Evolutionary conservation across 1,284 basidiomycete genomes (phyloP), one percentile per base, ranked within the genome.

Genomic region (Microbotryum intermedium): DNA sequence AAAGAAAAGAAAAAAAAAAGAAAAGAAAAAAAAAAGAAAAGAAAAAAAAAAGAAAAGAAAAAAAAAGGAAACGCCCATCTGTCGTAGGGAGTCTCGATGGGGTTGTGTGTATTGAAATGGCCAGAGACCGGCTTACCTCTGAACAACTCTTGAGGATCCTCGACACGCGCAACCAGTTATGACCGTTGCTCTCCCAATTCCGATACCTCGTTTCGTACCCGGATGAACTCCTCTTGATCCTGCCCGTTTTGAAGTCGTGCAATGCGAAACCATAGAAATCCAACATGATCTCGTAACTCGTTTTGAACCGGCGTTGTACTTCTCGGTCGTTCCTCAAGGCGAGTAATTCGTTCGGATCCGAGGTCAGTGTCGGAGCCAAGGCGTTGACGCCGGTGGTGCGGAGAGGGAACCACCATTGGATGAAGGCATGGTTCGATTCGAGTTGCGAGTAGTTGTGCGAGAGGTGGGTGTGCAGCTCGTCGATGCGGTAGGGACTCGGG

Each of bases 111-210:
- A n/a, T n/a, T n/a, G n/a, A n/a, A n/a, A n/a, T n/a, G n/a, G n/a
- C n/a, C n/a, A n/a, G n/a, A n/a, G n/a, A n/a, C n/a, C n/a, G n/a
- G n/a, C n/a, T n/a, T n/a, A 66, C 58, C 54, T 66, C 64, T 20
- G 53, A 45, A 16, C 62, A 20, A n/a, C 61, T 63, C 49, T 66
- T 63, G 20, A 66, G 48, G 23, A 63, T 65, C 10, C 66, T 21
- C 20, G 63, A 62, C 9, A 67, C 53, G 20, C 66, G 53, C 1
- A 67, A 50, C n/a, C 46, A 67, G 46, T 67, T 67, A 52, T 67
- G 66, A 23, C 26, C 4, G 29, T 58, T 50, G 4, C 21, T 13
- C 29, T 55, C 56, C n/a, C 62, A 53, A 47, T 67, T 65, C 1
- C 25, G 8, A 47, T 62, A 67, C 13, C 63, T 10, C 2, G 26